Conservation (phyloP, 2,329 filamentous ascomycete genomes). For the Nigrograna mackinnonii region DNA sequence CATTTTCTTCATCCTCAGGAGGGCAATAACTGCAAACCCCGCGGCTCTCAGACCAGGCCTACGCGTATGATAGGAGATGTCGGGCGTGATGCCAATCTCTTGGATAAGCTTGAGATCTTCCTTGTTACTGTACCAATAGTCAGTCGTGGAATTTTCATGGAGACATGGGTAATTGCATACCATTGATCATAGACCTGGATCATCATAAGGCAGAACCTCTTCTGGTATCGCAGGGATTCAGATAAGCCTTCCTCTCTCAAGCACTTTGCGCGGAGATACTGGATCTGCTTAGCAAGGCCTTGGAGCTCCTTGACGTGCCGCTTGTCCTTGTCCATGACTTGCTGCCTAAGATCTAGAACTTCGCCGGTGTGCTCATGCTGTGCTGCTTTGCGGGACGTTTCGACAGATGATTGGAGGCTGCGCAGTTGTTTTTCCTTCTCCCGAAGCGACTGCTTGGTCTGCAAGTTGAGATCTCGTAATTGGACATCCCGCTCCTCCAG, state of each 20-base stretch:
- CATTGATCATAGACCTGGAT: slow-evolving; percentile 86
- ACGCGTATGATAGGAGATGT: slow-evolving; percentile 48
- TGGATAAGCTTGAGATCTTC: slow-evolving; percentile 85
- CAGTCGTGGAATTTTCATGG: slow-evolving; percentile 1
- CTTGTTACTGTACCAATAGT: slow-evolving; percentile 70
- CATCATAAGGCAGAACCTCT: slow-evolving; percentile 78
- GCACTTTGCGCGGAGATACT: slow-evolving; percentile 84
- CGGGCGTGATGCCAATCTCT: slow-evolving; percentile 72
- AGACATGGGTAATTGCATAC: slow-evolving; percentile 60
- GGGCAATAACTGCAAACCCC: slow-evolving; percentile 53
- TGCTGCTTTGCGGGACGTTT: slow-evolving; percentile 31
- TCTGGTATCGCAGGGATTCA: slow-evolving; percentile 80
- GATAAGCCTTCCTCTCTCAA: slow-evolving; percentile 80
- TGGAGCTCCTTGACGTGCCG: slow-evolving; percentile 75
- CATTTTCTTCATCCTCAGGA: slow-evolving; percentile 55
- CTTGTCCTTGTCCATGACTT: slow-evolving; percentile 67
- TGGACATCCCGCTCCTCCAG: slow-evolving; percentile 16
- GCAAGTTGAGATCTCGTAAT: slow-evolving; percentile 9
- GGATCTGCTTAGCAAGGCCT: slow-evolving; percentile 85
- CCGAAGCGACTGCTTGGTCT: slow-evolving; percentile 13
- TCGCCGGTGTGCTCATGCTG: slow-evolving; percentile 33
- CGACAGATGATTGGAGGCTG: slow-evolving; percentile 20
- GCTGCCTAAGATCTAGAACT: slow-evolving; percentile 39
- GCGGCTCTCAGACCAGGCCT: slow-evolving; percentile 53
- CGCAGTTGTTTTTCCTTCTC: slow-evolving; percentile 34